Conservation (phyloP, 352 stramenopile genomes). For the Saprolegnia parasitica region DNA sequence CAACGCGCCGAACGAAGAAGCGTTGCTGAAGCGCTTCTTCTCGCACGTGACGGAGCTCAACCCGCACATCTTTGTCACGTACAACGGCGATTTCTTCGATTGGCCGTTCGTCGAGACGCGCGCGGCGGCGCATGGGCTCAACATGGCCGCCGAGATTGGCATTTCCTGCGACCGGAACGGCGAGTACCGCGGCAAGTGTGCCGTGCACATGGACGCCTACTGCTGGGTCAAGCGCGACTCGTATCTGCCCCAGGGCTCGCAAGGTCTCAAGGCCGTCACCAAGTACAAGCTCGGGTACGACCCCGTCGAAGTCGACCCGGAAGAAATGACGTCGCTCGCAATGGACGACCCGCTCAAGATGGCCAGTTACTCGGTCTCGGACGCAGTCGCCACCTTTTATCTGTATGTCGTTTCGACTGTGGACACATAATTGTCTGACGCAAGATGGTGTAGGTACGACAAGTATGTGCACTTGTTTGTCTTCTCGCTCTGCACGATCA, state of each 20-base stretch:
- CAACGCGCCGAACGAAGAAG: constrained; percentile 90
- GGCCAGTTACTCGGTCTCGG: constrained; percentile 99
- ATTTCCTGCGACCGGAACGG: constrained; percentile 36
- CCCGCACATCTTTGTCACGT: constrained; percentile 99
- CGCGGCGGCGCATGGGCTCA: constrained; percentile 72
- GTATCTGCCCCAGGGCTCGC: constrained; percentile 97
- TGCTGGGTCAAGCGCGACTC: constrained; percentile 99
- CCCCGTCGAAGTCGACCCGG: constrained; percentile 95
- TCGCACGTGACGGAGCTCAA: constrained; percentile 86
- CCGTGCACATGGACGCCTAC: constrained; percentile 98
- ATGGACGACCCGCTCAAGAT: constrained; percentile 95
- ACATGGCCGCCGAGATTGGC: constrained; percentile 36
- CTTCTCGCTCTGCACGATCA: constrained; percentile 99
- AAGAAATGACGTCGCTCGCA: constrained; percentile 98
- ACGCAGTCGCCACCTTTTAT: constrained; percentile 99
- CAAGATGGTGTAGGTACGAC: constrained; percentile 69
- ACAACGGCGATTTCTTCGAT: constrained; percentile 99
- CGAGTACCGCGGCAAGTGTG: constrained; percentile 90
- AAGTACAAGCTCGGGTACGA: constrained; percentile 99
- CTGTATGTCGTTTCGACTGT: constrained; percentile 38
- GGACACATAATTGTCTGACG: neutral
- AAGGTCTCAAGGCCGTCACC: constrained; percentile 98
- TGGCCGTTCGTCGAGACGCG: constrained; percentile 97
- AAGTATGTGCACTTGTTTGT: constrained; percentile 99
- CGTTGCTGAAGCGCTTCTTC: constrained; percentile 85